These are phyloP conservation scores for Plectranthus barbatus DNA, from an alignment of 257 asterid species.

Conservation along the genomic window DNA sequence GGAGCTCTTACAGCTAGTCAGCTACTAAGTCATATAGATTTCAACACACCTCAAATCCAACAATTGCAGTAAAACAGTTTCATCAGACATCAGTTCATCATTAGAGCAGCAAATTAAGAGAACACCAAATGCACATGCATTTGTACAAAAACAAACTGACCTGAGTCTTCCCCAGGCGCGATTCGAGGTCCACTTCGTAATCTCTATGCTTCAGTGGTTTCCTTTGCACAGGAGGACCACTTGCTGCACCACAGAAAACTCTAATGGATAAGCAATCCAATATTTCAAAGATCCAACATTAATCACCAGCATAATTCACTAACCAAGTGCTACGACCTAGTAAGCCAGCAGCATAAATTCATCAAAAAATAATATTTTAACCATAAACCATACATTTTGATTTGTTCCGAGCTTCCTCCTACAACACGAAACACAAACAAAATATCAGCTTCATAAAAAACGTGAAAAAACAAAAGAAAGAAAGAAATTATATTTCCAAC, in stretches of 20 bases:
- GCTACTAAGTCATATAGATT: too few species aligned
- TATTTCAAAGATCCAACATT: neutral
- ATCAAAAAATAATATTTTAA: neutral
- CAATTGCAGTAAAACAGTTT: neutral
- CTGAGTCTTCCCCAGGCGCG: constrained; percentile 98
- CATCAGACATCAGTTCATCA: constrained; percentile 3
- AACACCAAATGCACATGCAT: neutral
- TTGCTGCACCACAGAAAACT: constrained; percentile 46
- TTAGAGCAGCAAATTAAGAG: neutral
- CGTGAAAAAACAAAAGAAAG: neutral
- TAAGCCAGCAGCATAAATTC: constrained; percentile 10
- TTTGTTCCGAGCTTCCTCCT: constrained; percentile 50
- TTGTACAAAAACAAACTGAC: constrained; percentile 27
- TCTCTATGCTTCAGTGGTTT: constrained; percentile 97
- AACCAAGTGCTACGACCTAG: neutral
- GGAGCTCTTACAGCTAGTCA: neutral
- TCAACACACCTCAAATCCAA: neutral
- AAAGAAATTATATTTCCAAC: neutral
- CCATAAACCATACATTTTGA: constrained; percentile 43
- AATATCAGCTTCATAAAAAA: neutral
- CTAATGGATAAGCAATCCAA: neutral
- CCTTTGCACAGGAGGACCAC: constrained; percentile 87
- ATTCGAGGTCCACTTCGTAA: constrained; percentile 95
- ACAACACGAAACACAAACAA: constrained; percentile 11
- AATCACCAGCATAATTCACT: neutral